Evolutionary conservation across 371 early-diverging fungal genomes (phyloP).

Genomic region (Mortierella polycephala): DNA sequence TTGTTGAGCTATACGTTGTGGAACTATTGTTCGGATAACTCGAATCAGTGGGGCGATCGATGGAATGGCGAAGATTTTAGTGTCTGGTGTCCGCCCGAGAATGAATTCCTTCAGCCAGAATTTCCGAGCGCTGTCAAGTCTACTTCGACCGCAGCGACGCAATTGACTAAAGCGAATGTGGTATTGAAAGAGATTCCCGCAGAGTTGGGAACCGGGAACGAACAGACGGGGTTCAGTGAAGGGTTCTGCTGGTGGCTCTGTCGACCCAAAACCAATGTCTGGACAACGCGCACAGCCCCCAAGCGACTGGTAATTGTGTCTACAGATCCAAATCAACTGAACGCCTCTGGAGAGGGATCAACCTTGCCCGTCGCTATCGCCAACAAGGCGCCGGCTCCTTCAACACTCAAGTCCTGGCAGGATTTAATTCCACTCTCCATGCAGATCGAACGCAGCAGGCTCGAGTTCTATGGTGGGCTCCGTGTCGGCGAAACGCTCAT

Average conservation of each 20-base stretch:
- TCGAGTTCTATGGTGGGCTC: constrained; percentile 41
- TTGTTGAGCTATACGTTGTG: constrained; percentile 71
- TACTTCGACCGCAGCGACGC: background rate
- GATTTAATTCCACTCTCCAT: constrained; percentile 43
- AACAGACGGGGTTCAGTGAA: constrained; percentile 30
- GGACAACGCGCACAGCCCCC: constrained; percentile 35
- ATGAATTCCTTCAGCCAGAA: constrained; percentile 12
- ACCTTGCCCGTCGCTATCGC: background rate
- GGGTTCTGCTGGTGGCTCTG: constrained; percentile 48
- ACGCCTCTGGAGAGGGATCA: background rate
- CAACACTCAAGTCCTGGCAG: constrained; percentile 30
- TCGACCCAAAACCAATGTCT: constrained; percentile 30
- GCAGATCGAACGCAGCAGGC: constrained; percentile 37
- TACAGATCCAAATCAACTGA: constrained; percentile 3
- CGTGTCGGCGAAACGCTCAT: constrained; percentile 43
- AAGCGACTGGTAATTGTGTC: constrained; percentile 28
- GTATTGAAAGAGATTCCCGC: constrained; percentile 19
- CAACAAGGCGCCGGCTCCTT: background rate
- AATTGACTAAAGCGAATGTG: background rate
- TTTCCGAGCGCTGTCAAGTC: background rate
- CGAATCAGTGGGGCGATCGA: constrained; percentile 80
- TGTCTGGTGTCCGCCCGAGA: constrained; percentile 45
- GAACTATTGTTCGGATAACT: constrained; percentile 86
- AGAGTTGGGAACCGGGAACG: constrained; percentile 20
- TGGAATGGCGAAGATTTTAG: constrained; percentile 93